These are phyloP conservation scores for Paraconiothyrium brasiliense DNA, from an alignment of 2,329 filamentous ascomycete genomes.

Conservation along the genomic window DNA sequence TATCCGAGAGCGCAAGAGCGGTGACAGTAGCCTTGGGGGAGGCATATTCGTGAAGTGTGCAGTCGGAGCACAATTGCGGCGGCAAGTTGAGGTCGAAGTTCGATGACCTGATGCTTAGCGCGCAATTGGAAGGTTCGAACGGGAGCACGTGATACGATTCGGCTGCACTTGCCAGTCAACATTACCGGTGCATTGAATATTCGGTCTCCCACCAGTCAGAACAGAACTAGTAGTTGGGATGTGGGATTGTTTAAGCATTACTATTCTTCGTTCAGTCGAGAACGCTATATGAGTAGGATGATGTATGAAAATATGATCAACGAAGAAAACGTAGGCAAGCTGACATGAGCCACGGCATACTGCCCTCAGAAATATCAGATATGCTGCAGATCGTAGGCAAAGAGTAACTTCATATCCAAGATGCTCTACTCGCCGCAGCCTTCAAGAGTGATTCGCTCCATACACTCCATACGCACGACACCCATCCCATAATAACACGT, in stretches of 20 bases:
- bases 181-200: neutral
- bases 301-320: neutral
- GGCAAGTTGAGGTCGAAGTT: constrained; percentile 21
- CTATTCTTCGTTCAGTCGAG: neutral
- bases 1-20: constrained; percentile 36
- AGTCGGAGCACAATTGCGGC: constrained; percentile 12
- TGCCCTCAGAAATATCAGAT: neutral
- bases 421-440: neutral
- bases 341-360: neutral
- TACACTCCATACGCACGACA: neutral
- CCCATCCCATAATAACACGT: neutral
- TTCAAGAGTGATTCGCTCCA: neutral
- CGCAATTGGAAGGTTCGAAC: constrained; percentile 10
- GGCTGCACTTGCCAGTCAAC: neutral
- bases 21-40: constrained; percentile 35
- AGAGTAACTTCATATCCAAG: neutral
- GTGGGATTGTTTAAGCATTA: neutral
- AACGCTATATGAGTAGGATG: neutral
- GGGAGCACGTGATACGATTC: constrained; percentile 7
- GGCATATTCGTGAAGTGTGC: constrained; percentile 21
- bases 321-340: neutral
- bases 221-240: no score
- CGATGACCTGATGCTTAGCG: constrained; percentile 30
- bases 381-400: neutral
- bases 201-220: no score